Percentiles rank a stretch among this genome's conserved stretches.
These are phyloP conservation scores for Clarireedia homoeocarpa DNA, from an alignment of 2,329 filamentous ascomycete genomes.

Conservation along the genomic window DNA sequence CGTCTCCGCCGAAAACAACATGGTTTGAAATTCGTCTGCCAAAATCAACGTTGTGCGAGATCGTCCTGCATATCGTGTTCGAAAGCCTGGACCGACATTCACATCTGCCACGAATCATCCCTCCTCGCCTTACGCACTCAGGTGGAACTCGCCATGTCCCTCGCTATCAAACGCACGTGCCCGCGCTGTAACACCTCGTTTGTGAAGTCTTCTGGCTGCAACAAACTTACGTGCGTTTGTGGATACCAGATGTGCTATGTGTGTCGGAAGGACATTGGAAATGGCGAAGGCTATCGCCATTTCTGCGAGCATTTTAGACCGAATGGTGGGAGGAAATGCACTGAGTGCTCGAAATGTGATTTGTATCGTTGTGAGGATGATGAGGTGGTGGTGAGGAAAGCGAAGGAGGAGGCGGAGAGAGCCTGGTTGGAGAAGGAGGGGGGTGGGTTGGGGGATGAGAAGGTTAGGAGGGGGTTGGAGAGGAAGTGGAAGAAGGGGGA, in stretches of 20 bases:
- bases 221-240: conserved; percentile 92
- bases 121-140: conserved; percentile 77
- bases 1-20: conserved; percentile 64
- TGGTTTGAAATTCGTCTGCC: conserved; percentile 72
- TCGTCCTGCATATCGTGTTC: conserved; percentile 74
- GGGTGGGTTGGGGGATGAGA: conserved; percentile 46
- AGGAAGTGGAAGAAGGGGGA: conserved; percentile 34
- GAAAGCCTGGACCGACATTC: conserved; percentile 80
- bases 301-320: conserved; percentile 95
- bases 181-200: conserved; percentile 86
- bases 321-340: conserved; percentile 66
- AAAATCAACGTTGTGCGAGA: conserved; percentile 57
- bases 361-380: conserved; percentile 66
- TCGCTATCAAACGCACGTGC: conserved; percentile 91
- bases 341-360: conserved; percentile 73
- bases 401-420: conserved; percentile 63
- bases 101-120: conserved; percentile 81
- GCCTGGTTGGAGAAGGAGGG: conserved; percentile 63
- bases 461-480: conserved; percentile 48
- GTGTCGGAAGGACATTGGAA: conserved; percentile 68
- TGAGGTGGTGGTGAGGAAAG: conserved; percentile 58
- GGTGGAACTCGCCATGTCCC: conserved; percentile 86
- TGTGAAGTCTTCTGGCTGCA: conserved; percentile 89
- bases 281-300: conserved; percentile 74
- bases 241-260: conserved; percentile 98